phyloP scores from a whole-genome alignment of 805 yeast species.

The Soucietia sequanensis region DNA sequence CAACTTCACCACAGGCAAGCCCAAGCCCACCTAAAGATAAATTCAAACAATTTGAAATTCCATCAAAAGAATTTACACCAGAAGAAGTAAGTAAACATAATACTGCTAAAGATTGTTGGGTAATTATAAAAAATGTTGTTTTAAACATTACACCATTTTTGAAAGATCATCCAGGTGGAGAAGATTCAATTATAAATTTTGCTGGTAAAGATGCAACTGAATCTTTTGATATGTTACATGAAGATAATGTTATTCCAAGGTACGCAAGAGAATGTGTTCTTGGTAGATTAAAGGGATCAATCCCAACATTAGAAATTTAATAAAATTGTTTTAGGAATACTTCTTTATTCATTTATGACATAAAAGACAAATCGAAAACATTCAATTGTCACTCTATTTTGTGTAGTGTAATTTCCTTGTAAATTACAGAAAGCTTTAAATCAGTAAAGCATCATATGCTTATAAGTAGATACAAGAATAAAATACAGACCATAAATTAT shows the following conservation, averaged over 20 bases:
- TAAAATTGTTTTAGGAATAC: too few species aligned
- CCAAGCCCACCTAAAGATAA: neutral
- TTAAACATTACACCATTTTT: slow-evolving; percentile 47
- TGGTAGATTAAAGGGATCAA: slow-evolving; percentile 50
- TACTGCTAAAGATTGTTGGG: slow-evolving; percentile 50
- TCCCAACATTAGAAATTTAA: slow-evolving; percentile 39
- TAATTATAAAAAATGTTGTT: slow-evolving; percentile 51
- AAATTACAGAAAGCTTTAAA: too few species aligned
- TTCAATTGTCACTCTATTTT: too few species aligned
- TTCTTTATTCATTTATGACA: too few species aligned
- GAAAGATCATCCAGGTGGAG: slow-evolving; percentile 59
- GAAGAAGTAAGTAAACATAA: slow-evolving; percentile 51
- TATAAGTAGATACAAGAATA: too few species aligned
- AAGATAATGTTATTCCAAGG: slow-evolving; percentile 51
- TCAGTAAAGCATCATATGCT: too few species aligned
- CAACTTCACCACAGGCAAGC: slow-evolving; percentile 2
- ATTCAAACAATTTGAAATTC: slow-evolving; percentile 35
- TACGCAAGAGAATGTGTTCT: slow-evolving; percentile 48
- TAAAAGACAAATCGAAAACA: too few species aligned
- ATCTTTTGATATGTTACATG: slow-evolving; percentile 54
- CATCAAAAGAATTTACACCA: slow-evolving; percentile 44
- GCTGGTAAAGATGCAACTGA: slow-evolving; percentile 51
- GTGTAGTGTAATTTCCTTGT: too few species aligned
- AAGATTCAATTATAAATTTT: slow-evolving; percentile 47
- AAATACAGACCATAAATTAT: too few species aligned